Conservation (phyloP, 306 rosid genomes). For the Dalbergia oliveri region DNA sequence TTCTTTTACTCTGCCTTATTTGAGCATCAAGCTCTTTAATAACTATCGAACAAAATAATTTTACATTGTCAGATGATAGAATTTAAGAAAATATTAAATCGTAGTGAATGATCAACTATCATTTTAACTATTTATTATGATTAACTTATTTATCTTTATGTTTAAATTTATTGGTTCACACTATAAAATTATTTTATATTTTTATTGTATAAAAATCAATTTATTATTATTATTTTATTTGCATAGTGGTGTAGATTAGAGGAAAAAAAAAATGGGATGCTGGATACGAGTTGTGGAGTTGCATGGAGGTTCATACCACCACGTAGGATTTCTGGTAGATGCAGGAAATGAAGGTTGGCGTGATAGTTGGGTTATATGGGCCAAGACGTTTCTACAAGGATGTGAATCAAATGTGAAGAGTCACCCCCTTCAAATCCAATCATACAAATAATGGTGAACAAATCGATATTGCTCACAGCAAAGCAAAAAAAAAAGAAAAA, state of each 20-base stretch:
- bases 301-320: constrained; percentile 21
- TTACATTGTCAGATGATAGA: too few species aligned
- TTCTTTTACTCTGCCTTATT: too few species aligned
- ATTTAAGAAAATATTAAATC: too few species aligned
- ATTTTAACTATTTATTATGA: too few species aligned
- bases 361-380: constrained; percentile 8
- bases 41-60: too few species aligned
- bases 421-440: constrained; percentile 3
- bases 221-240: too few species aligned
- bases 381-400: constrained; percentile 32
- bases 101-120: too few species aligned
- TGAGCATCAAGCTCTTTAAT: too few species aligned
- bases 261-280: background rate
- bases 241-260: background rate
- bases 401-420: constrained; percentile 16
- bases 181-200: too few species aligned
- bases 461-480: constrained; percentile 12
- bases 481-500: background rate
- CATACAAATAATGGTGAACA: constrained; percentile 14
- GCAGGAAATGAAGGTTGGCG: constrained; percentile 14
- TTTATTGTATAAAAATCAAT: too few species aligned
- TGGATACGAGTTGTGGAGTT: background rate
- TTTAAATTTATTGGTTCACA: too few species aligned
- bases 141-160: too few species aligned
- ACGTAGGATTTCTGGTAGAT: constrained; percentile 30